Conservation (phyloP, 139 green algal genomes). For the Coelastrella sp. region DNA sequence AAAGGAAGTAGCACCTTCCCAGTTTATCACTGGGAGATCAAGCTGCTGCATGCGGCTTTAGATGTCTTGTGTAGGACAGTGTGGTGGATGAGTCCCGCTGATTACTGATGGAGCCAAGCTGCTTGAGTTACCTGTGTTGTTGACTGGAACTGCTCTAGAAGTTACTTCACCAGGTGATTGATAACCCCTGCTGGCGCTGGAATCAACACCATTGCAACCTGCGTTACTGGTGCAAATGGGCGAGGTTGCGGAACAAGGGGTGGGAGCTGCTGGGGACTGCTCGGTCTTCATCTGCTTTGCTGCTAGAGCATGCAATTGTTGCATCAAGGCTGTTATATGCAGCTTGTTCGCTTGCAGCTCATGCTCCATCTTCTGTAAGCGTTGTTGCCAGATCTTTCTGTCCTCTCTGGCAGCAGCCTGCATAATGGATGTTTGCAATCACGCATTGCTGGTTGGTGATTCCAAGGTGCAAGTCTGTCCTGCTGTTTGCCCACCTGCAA, state of each 20-base stretch:
- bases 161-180: not conserved
- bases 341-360: slow-evolving; percentile 44
- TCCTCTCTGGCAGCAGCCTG: slow-evolving; percentile 53
- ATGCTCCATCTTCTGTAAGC: slow-evolving; percentile 23
- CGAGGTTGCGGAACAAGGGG: not conserved
- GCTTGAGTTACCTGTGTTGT: no score
- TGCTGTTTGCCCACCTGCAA: slow-evolving; percentile 19
- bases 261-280: not conserved
- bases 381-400: slow-evolving; percentile 50
- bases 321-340: slow-evolving; percentile 36
- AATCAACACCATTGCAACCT: no score
- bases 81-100: not conserved
- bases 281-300: not conserved
- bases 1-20: no score
- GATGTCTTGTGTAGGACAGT: no score
- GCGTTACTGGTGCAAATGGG: no score
- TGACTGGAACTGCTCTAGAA: not conserved
- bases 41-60: no score
- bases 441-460: no score
- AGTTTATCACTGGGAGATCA: no score
- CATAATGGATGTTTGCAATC: no score
- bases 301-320: slow-evolving; percentile 27
- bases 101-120: no score
- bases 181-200: not conserved
- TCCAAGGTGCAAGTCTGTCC: no score